Conservation (phyloP, 768 basidiomycete genomes). For the Infundibulicybe gibba region DNA sequence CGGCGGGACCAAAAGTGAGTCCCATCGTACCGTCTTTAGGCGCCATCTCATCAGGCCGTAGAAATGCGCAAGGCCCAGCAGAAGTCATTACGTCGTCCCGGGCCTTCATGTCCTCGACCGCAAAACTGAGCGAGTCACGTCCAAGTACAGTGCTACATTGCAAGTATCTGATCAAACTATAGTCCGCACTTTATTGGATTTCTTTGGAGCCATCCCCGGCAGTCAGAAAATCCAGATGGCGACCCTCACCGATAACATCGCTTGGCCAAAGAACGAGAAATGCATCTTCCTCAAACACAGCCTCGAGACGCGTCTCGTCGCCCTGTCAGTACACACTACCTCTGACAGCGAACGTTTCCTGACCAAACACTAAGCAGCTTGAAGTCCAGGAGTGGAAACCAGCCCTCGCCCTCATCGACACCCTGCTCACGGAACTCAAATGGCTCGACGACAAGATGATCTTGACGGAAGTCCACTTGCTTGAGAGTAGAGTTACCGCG, state of each 20-base stretch:
- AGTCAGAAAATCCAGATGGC: conserved; percentile 74
- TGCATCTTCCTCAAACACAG: conserved; percentile 95
- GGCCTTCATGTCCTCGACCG: conserved; percentile 88
- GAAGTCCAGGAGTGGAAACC: conserved; percentile 74
- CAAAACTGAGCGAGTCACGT: conserved; percentile 76
- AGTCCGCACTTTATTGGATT: conserved; percentile 94
- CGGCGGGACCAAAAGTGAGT: conserved; percentile 73
- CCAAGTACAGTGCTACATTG: background rate
- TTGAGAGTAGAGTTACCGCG: conserved; percentile 93
- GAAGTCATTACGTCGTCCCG: conserved; percentile 82
- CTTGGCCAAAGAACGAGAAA: conserved; percentile 90
- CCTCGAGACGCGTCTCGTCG: conserved; percentile 84
- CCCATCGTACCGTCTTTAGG: background rate
- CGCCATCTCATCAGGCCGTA: conserved; percentile 20
- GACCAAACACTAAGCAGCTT: conserved; percentile 48
- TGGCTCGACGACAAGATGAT: conserved; percentile 97
- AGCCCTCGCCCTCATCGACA: conserved; percentile 79
- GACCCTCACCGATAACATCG: conserved; percentile 85
- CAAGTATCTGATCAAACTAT: background rate
- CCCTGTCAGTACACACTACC: conserved; percentile 42
- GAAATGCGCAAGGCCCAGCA: conserved; percentile 82
- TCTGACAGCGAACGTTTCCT: background rate
- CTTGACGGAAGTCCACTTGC: conserved; percentile 91
- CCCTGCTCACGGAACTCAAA: conserved; percentile 87
- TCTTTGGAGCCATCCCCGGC: conserved; percentile 77